Percentiles rank a stretch among this genome's conserved stretches.
Conservation (phyloP, 2,329 filamentous ascomycete species). For the Stemphylium beticola region DNA sequence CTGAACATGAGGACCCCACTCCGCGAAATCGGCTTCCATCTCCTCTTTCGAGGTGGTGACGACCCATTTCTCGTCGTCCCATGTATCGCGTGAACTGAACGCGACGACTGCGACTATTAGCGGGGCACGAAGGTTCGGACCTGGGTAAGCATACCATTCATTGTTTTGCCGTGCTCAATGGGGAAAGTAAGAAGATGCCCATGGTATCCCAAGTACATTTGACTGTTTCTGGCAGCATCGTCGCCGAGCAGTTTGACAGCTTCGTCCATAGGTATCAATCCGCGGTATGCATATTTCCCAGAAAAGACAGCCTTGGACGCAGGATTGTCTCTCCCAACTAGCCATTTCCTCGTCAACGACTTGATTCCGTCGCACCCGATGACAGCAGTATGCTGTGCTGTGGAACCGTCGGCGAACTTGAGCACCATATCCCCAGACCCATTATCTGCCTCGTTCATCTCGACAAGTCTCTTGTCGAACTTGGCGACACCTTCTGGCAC, state of each 20-base stretch:
- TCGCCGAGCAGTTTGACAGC: slow-evolving; percentile 59
- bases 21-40: slow-evolving; percentile 40
- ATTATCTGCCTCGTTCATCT: slow-evolving; percentile 38
- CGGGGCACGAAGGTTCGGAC: not conserved
- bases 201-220: slow-evolving; percentile 65
- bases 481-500: slow-evolving; percentile 53
- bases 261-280: slow-evolving; percentile 65
- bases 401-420: slow-evolving; percentile 56
- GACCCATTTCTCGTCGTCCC: slow-evolving; percentile 45
- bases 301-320: slow-evolving; percentile 60
- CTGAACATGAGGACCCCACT: slow-evolving; percentile 39
- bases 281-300: slow-evolving; percentile 68
- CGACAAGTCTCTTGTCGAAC: slow-evolving; percentile 52
- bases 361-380: slow-evolving; percentile 72
- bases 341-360: slow-evolving; percentile 59
- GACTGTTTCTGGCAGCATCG: slow-evolving; percentile 58
- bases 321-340: slow-evolving; percentile 57
- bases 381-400: slow-evolving; percentile 56
- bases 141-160: slow-evolving; percentile 56
- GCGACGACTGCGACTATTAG: slow-evolving; percentile 41
- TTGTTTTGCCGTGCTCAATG: slow-evolving; percentile 61
- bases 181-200: slow-evolving; percentile 69
- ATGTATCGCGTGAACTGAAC: slow-evolving; percentile 41
- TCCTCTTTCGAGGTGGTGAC: slow-evolving; percentile 41
- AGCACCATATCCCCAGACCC: slow-evolving; percentile 45